Evolutionary conservation across 371 early-diverging fungal genomes (phyloP).

Genomic region (Apophysomyces elegans): DNA sequence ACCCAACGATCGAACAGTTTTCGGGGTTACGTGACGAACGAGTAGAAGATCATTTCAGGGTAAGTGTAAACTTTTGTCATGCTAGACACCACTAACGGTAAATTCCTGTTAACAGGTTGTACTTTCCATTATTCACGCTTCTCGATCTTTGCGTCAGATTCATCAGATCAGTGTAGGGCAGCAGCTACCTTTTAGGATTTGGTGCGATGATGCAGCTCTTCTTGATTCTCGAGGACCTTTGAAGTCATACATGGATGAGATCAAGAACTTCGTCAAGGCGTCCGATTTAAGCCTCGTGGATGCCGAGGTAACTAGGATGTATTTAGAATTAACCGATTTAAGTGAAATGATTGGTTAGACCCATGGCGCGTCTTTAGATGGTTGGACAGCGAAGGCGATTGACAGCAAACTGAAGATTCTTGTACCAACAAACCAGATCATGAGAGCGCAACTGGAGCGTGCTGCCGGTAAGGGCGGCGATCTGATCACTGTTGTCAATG

Average conservation of each 20-base stretch:
- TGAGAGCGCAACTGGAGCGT: slow-evolving; percentile 41
- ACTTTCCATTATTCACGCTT: slow-evolving; percentile 64
- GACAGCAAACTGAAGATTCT: slow-evolving; percentile 47
- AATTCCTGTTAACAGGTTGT: slow-evolving; percentile 35
- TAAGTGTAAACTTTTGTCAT: slow-evolving; percentile 13
- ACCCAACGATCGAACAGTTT: slow-evolving; percentile 47
- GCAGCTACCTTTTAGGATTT: slow-evolving; percentile 57
- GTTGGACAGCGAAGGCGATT: slow-evolving; percentile 39
- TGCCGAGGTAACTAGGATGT: slow-evolving; percentile 23
- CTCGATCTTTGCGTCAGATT: slow-evolving; percentile 66
- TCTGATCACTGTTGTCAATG: slow-evolving; percentile 22
- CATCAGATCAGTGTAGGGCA: slow-evolving; percentile 60
- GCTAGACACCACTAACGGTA: not conserved
- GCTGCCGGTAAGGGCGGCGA: slow-evolving; percentile 39
- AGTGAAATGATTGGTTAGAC: not conserved
- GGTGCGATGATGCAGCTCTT: slow-evolving; percentile 39
- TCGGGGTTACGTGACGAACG: slow-evolving; percentile 38
- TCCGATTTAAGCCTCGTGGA: slow-evolving; percentile 34
- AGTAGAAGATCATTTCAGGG: slow-evolving; percentile 64
- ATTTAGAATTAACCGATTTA: not conserved
- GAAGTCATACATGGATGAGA: slow-evolving; percentile 41
- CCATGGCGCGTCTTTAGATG: not conserved
- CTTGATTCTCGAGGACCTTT: slow-evolving; percentile 37
- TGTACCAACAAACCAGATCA: slow-evolving; percentile 47
- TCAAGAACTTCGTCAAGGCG: slow-evolving; percentile 52